Percentiles rank a stretch among this genome's conserved stretches.
phyloP scores from a whole-genome alignment of 148 eudicot genomes.

The Euryodendron excelsum region DNA sequence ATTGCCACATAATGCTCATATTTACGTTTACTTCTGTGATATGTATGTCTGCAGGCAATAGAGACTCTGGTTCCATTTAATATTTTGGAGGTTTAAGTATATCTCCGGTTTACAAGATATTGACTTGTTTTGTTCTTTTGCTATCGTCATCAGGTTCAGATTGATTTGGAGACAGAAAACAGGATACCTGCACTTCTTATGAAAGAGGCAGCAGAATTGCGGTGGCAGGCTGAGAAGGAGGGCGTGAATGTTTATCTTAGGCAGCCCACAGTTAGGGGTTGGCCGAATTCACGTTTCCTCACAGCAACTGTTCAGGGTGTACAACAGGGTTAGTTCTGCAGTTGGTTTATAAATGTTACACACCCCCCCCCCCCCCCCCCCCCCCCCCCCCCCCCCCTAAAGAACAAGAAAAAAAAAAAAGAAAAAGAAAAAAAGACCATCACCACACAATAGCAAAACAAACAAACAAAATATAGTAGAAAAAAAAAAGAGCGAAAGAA shows the following conservation, averaged over 20 bases:
- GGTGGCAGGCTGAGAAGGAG: conserved; percentile 76
- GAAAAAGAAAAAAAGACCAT: too few relatives aligned
- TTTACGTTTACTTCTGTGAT: not conserved
- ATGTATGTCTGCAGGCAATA: not conserved
- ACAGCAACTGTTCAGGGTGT: conserved; percentile 87
- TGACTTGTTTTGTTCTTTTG: not conserved
- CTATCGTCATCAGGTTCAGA: conserved; percentile 17
- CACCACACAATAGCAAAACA: too few relatives aligned
- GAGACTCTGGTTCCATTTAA: not conserved
- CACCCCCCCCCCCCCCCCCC: not conserved
- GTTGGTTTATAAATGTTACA: conserved; percentile 3
- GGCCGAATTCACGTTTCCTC: conserved; percentile 92
- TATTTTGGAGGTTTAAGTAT: not conserved
- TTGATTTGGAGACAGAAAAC: conserved; percentile 93
- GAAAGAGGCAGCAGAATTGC: conserved; percentile 89
- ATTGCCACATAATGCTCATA: not conserved
- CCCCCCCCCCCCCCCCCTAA: too few relatives aligned
- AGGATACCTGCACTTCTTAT: conserved; percentile 72
- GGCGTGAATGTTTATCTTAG: conserved; percentile 79
- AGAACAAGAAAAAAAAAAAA: too few relatives aligned
- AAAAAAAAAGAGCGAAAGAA: too few relatives aligned
- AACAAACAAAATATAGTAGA: not conserved
- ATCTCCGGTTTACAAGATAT: too few relatives aligned
- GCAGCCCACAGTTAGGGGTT: conserved; percentile 61
- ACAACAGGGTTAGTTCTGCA: conserved; percentile 61